These are phyloP conservation scores for Skeletonema tropicum DNA, from an alignment of 108 stramenopile species.

Conservation along the genomic window DNA sequence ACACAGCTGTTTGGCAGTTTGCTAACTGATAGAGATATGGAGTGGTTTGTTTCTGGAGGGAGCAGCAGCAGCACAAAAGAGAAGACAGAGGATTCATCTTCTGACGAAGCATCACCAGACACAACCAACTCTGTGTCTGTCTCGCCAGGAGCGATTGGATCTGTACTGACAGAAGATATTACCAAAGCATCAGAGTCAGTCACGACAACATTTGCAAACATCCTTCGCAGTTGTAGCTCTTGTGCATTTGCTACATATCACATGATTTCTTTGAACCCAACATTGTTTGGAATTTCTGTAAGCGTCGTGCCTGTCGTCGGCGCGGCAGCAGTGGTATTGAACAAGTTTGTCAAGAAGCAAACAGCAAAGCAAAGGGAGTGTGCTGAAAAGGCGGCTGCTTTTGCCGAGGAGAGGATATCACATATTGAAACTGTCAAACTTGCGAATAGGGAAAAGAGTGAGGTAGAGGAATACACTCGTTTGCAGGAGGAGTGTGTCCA, in stretches of 20 bases:
- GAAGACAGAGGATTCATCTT: slow-evolving; percentile 3
- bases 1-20: slow-evolving; percentile 58
- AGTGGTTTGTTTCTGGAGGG: slow-evolving; percentile 73
- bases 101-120: background rate
- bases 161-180: slow-evolving; percentile 77
- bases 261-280: slow-evolving; percentile 83
- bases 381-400: slow-evolving; percentile 61
- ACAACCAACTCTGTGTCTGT: slow-evolving; percentile 19
- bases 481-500: slow-evolving; percentile 60
- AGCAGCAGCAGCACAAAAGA: slow-evolving; percentile 16
- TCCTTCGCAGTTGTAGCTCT: slow-evolving; percentile 73
- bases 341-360: slow-evolving; percentile 72
- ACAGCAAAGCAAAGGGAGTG: slow-evolving; percentile 65
- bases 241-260: slow-evolving; percentile 76
- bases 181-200: slow-evolving; percentile 62
- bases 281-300: slow-evolving; percentile 68
- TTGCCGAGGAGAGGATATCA: slow-evolving; percentile 76
- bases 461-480: slow-evolving; percentile 63
- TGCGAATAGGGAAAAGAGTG: slow-evolving; percentile 69
- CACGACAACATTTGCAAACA: slow-evolving; percentile 74
- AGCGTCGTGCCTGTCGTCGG: slow-evolving; percentile 80
- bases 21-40: slow-evolving; percentile 64
- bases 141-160: slow-evolving; percentile 74
- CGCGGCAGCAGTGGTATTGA: slow-evolving; percentile 65
- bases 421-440: slow-evolving; percentile 78